Evolutionary conservation across 2,329 filamentous ascomycete genomes (phyloP).

Genomic region (Aspergillus persii): DNA sequence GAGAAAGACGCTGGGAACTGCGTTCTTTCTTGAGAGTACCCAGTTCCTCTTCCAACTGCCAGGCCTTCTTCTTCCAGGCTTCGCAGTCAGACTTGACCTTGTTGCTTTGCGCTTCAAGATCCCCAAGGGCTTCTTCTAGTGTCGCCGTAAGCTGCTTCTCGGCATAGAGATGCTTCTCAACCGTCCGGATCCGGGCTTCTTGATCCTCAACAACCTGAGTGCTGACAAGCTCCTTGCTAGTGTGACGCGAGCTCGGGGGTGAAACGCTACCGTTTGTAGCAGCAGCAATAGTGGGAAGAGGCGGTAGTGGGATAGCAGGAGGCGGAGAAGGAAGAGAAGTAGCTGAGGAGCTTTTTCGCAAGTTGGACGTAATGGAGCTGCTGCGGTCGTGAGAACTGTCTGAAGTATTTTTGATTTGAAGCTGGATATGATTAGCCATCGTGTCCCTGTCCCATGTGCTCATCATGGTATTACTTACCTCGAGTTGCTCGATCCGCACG

Average conservation of each 20-base stretch:
- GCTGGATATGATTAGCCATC: slow-evolving; percentile 26
- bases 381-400: slow-evolving; percentile 52
- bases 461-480: slow-evolving; percentile 56
- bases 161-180: slow-evolving; percentile 93
- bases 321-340: slow-evolving; percentile 87
- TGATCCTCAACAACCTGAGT: slow-evolving; percentile 90
- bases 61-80: slow-evolving; percentile 82
- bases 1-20: slow-evolving; percentile 59
- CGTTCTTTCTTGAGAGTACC: slow-evolving; percentile 57
- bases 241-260: slow-evolving; percentile 64
- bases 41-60: slow-evolving; percentile 66
- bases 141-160: slow-evolving; percentile 96
- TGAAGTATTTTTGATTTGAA: slow-evolving; percentile 43
- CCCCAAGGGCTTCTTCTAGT: slow-evolving; percentile 90
- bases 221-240: slow-evolving; percentile 76
- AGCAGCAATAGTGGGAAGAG: slow-evolving; percentile 66
- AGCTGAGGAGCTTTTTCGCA: slow-evolving; percentile 82
- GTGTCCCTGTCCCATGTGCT: not conserved
- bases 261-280: slow-evolving; percentile 53
- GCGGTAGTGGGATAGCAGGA: slow-evolving; percentile 91
- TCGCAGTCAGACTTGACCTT: slow-evolving; percentile 90
- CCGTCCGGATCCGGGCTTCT: slow-evolving; percentile 88
- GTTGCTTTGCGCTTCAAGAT: slow-evolving; percentile 87
- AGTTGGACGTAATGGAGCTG: slow-evolving; percentile 63
- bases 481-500: slow-evolving; percentile 63